Base-by-base conservation (phyloP, 768 basidiomycete genomes). In the Hortiboletus campestris region DNA sequence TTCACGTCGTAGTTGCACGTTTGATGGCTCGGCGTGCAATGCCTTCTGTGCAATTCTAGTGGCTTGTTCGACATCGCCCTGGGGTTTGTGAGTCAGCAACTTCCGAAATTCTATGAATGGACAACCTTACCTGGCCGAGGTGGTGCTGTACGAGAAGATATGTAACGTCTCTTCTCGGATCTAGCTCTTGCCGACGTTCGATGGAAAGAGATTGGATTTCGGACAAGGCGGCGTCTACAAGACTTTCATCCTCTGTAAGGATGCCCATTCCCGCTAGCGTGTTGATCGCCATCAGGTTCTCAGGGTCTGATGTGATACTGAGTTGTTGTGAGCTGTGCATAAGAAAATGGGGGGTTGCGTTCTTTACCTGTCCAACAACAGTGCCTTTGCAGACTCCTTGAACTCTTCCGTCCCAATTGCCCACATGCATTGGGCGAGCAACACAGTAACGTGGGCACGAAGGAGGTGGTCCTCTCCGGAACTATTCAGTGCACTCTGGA, bases 391-490 rank as follows among this genome's bases (percentile, higher is more conserved):
- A 19, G 77, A 78, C 56, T 95, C 92, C 57, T 75, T 82, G 35
- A 81, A 85, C 49, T 93, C 94, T 10, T 85, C 84, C 7, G 84
- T 83, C 6, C 85, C 86, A 19, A 88, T 78, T 1, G 86, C 83
- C 94, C 94, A 98, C 63, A 97, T 78, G 7, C 84, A 83, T 68
- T 94, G 86, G 6, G 91, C 84, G n/a, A 93, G 79, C n/a, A 92
- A 65, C 2, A 97, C 85, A 2, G 79, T 80, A 22, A 86, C 81
- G 47, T 93, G 89, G 10, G 89, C 84, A 45, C 81, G 79, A 49
- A 89, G 67, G 7, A 70, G 57, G 20, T 66, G 46, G 49, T 85
- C 72, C 17, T 81, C 78, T 0, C 74, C 77, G 6, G 83, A 80
- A 43, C 78, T 77, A 35, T 78, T 79, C 56, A 91, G 66, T 4